Conservation (phyloP, 164 flowering plant genomes). For the Kingdonia uniflora region DNA sequence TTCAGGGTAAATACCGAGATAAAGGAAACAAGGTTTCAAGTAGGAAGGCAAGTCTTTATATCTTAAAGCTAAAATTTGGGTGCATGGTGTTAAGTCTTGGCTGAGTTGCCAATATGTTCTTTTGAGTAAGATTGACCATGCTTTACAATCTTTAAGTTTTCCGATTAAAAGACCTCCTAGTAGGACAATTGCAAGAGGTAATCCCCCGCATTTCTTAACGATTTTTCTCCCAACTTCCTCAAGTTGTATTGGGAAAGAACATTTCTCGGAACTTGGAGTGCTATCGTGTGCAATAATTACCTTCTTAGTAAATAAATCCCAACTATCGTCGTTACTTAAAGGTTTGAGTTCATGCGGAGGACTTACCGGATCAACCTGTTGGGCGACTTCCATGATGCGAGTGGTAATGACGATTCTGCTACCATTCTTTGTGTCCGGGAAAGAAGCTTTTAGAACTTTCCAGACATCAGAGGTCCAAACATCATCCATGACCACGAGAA, state of each 20-base stretch:
- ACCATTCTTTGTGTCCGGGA: neutral
- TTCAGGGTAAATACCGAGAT: too few relatives aligned
- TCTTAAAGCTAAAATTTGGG: conserved; percentile 1
- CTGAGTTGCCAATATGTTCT: neutral
- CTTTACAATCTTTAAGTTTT: neutral
- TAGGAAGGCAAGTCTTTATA: neutral
- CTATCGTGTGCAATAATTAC: conserved; percentile 1
- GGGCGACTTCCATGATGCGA: conserved; percentile 3
- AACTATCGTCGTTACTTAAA: conserved; percentile 17
- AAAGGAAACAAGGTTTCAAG: conserved; percentile 1
- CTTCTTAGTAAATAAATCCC: conserved; percentile 21
- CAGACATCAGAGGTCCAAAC: too few relatives aligned
- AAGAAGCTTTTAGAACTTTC: too few relatives aligned
- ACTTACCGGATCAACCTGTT: neutral
- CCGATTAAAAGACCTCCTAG: conserved; percentile 7
- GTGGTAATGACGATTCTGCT: conserved; percentile 7
- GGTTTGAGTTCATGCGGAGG: conserved; percentile 7
- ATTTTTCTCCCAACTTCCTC: conserved; percentile 2
- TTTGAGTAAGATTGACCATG: neutral
- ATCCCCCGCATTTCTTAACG: conserved; percentile 12
- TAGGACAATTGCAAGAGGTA: conserved; percentile 20
- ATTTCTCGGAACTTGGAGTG: too few relatives aligned
- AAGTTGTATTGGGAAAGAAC: neutral
- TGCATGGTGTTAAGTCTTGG: neutral
- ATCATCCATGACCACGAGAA: too few relatives aligned